Evolutionary conservation across 257 asterid genomes (phyloP), one percentile per base, ranked within the genome.

Genomic region (Plantago elongata): DNA sequence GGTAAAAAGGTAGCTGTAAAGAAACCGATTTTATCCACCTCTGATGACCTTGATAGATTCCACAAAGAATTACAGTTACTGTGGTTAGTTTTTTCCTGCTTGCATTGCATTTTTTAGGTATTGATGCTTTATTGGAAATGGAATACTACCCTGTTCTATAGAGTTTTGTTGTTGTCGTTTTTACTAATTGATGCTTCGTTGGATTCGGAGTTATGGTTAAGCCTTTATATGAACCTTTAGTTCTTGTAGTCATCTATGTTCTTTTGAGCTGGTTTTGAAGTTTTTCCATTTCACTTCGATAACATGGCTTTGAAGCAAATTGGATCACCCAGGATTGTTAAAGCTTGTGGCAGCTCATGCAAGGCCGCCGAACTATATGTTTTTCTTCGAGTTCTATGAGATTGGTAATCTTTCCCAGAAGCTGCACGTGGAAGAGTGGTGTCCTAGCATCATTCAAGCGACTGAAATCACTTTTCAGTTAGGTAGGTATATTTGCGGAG

Each of bases 331-430:
- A 15, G 94, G 96, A 59, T 72, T 89, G 56, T 67, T 85, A 18
- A 86, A 84, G 83, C 82, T 89, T 68, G 72, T 86, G 51, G 99
- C 97, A 6, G 99, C 91, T 4, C 97, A 92, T 69, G 94, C 96
- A 38, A 82, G 69, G 71, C 97, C 96, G 11, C 99, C 99, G 11
- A 89, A 84, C 72, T 92, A 92, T 67, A 79, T 85, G 88, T 89
- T 83, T 67, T 87, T 87, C 85, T 87, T 87, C 11, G 87, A 92
- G 47, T 72, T 81, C 52, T 85, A 78, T 8, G 95, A 84, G 75
- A 74, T 67, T 42, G 99, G 99, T 54, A 79, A 75, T 72, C 91
- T 92, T 13, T 71, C 91, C 6, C 87, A 81, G 78, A 87, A 83
- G 52, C 78, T 92, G 62, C 99, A 92, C 13, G 79, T 84, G 55